Percentiles rank a stretch among this genome's conserved stretches.
phyloP scores from a whole-genome alignment of 345 rosid species.

The Eucalyptus camaldulensis region DNA sequence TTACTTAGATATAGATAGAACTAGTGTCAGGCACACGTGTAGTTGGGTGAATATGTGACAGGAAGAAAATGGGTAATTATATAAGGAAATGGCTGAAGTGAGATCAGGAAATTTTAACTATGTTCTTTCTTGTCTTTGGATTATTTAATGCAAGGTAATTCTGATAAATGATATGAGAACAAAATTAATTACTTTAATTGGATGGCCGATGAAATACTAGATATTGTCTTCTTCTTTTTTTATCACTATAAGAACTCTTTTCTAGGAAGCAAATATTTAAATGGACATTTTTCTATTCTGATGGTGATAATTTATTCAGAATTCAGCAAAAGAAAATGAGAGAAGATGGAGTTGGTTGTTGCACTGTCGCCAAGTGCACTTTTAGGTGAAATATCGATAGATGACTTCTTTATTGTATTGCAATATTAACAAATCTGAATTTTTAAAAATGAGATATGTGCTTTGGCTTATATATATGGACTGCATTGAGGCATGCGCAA shows the following conservation, averaged over 20 bases:
- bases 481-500: not conserved
- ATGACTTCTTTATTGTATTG: not conserved
- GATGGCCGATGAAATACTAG: not conserved
- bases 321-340: not conserved
- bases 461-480: not conserved
- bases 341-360: not conserved
- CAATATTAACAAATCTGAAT: not conserved
- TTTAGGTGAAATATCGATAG: not conserved
- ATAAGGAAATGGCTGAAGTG: not conserved
- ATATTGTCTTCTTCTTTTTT: not conserved
- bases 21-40: not conserved
- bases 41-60: not conserved
- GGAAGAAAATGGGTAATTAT: not conserved
- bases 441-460: not conserved
- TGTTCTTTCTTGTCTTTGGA: not conserved
- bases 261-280: not conserved
- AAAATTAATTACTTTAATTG: not conserved
- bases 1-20: not conserved
- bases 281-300: not conserved
- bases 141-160: not conserved
- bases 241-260: not conserved
- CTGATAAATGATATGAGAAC: not conserved
- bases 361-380: not conserved
- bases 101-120: not conserved
- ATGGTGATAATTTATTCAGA: not conserved